Conservation (phyloP, 306 rosid species). For the Corylus avellana region DNA sequence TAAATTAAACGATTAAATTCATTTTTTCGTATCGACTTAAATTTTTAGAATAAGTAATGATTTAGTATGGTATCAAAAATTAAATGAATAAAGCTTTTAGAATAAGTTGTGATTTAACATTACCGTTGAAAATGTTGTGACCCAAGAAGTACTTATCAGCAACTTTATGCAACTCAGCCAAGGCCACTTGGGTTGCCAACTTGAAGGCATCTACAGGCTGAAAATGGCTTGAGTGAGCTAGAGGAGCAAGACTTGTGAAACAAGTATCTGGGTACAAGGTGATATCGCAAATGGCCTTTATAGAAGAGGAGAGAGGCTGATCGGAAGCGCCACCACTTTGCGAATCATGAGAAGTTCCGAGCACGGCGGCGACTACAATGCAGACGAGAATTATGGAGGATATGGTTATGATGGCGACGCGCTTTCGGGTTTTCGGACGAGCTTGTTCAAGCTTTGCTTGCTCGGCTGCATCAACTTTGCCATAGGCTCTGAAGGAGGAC, state of each 20-base stretch:
- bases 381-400: conserved; percentile 52
- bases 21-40: too few relatives aligned
- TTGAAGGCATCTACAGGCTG: conserved; percentile 49
- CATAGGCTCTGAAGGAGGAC: conserved; percentile 51
- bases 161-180: conserved; percentile 42
- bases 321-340: neutral
- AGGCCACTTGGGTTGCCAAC: conserved; percentile 53
- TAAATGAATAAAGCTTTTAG: too few relatives aligned
- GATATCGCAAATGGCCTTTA: conserved; percentile 71
- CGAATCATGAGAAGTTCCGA: conserved; percentile 28
- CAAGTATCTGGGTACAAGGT: conserved; percentile 67
- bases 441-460: conserved; percentile 52
- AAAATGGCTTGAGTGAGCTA: conserved; percentile 31
- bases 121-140: conserved; percentile 30
- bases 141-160: conserved; percentile 22
- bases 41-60: too few relatives aligned
- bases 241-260: conserved; percentile 41
- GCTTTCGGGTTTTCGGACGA: conserved; percentile 45
- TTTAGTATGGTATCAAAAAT: too few relatives aligned
- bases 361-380: conserved; percentile 44
- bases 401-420: conserved; percentile 49
- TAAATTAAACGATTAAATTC: too few relatives aligned
- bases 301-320: conserved; percentile 31
- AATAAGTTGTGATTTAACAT: too few relatives aligned
- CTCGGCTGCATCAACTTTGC: conserved; percentile 52